A percentile compares a stretch with the other conserved stretches of the same genome.
These are phyloP conservation scores for Mycena epipterygia DNA, from an alignment of 768 basidiomycete species.

Conservation along the genomic window DNA sequence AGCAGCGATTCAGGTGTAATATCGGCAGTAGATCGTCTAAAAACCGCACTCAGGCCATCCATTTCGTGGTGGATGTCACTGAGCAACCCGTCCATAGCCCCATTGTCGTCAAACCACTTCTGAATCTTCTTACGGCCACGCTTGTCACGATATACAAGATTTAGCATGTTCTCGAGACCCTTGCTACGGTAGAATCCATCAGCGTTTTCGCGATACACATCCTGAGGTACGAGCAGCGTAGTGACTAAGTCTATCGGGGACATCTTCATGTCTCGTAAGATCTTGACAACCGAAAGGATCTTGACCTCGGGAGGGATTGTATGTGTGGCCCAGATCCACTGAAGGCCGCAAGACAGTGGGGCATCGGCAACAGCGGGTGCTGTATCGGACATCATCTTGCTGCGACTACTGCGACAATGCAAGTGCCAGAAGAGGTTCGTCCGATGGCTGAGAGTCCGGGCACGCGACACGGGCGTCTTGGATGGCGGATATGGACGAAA, in stretches of 20 bases:
- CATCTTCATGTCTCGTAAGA: not conserved
- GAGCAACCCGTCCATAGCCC: not conserved
- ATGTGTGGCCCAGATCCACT: no score
- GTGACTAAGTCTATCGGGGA: not conserved
- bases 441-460: no score
- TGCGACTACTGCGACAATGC: no score
- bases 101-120: not conserved
- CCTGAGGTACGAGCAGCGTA: not conserved
- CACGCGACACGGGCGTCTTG: no score
- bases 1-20: not conserved
- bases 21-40: not conserved
- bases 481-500: no score
- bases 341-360: no score
- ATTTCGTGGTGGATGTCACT: not conserved
- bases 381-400: no score
- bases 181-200: conserved; percentile 9
- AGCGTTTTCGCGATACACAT: not conserved
- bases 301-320: no score
- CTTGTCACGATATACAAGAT: not conserved
- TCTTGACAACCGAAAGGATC: no score
- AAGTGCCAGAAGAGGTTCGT: no score
- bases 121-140: not conserved
- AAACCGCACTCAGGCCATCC: not conserved
- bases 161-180: not conserved
- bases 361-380: no score